Percentiles rank a stretch among this genome's conserved stretches.
Conservation (phyloP, 805 yeast species). For the Lipomyces orientalis region DNA sequence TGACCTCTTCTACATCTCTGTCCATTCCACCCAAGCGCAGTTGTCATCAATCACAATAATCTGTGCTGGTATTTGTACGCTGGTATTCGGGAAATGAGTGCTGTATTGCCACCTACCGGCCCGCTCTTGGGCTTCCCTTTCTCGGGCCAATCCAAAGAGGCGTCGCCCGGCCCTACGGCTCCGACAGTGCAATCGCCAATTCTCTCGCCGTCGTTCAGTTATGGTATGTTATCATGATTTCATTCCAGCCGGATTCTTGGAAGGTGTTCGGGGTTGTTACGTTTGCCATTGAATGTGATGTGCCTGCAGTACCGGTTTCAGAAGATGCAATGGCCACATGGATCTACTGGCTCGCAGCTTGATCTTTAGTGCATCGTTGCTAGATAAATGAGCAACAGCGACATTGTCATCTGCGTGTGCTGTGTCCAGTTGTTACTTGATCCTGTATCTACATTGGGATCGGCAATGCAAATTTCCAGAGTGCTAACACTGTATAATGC, state of each 20-base stretch:
- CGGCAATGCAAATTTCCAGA: neutral
- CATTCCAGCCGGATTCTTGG: neutral
- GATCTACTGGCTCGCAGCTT: neutral
- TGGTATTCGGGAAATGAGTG: constrained; percentile 26
- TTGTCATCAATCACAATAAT: neutral
- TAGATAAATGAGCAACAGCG: neutral
- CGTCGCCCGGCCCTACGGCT: constrained; percentile 9
- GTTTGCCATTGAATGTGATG: neutral
- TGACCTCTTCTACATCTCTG: neutral
- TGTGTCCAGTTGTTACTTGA: neutral
- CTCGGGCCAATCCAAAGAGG: constrained; percentile 21
- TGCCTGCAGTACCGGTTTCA: neutral
- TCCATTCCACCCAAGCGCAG: neutral
- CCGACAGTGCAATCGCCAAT: constrained; percentile 8
- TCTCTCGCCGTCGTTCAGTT: constrained; percentile 7
- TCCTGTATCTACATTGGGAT: neutral
- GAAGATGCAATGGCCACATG: neutral
- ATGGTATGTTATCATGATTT: constrained; percentile 19
- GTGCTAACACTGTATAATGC: neutral
- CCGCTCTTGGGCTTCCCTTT: constrained; percentile 34
- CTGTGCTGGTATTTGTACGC: neutral
- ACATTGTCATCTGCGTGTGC: neutral
- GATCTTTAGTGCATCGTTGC: neutral
- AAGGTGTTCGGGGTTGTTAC: neutral
- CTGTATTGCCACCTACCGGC: constrained; percentile 33